These are phyloP conservation scores for Hanseniaspora gamundiae DNA, from an alignment of 1,139 yeast species.

Conservation along the genomic window DNA sequence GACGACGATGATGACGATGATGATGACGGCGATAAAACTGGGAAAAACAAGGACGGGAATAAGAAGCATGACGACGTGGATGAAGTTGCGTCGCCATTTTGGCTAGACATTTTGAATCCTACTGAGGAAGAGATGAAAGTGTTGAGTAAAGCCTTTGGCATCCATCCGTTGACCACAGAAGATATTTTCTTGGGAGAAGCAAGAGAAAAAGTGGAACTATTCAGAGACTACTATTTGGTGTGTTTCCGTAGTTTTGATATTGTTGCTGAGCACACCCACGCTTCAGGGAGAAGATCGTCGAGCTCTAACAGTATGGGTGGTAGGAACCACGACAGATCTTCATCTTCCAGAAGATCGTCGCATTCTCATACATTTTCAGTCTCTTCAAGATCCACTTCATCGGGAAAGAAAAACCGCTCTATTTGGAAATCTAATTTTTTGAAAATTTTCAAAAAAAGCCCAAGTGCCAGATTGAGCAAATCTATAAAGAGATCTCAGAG, in stretches of 20 bases:
- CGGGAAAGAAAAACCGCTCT: neutral
- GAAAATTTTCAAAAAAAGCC: neutral
- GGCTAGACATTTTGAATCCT: constrained; percentile 89
- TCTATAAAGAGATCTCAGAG: neutral
- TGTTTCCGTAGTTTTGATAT: constrained; percentile 91
- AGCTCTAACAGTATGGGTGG: constrained; percentile 2
- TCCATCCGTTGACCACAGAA: constrained; percentile 92
- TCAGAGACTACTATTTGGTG: constrained; percentile 78
- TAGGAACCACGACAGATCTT: constrained; percentile 6
- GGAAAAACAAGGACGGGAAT: constrained; percentile 4
- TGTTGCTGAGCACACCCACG: constrained; percentile 44
- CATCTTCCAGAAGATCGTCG: constrained; percentile 6
- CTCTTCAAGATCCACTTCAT: neutral
- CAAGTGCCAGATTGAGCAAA: neutral
- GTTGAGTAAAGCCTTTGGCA: constrained; percentile 78
- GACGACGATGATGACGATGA: constrained; percentile 15
- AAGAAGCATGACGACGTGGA: constrained; percentile 10
- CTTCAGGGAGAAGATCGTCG: constrained; percentile 6
- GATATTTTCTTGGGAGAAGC: constrained; percentile 91
- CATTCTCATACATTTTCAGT: constrained; percentile 1
- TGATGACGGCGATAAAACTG: constrained; percentile 10
- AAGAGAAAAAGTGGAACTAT: constrained; percentile 88
- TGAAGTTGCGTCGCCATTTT: constrained; percentile 46
- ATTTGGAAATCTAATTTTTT: neutral
- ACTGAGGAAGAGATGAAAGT: constrained; percentile 96